Evolutionary conservation across 208 protist species (phyloP).

Genomic region (Vickermania spadyakhi): DNA sequence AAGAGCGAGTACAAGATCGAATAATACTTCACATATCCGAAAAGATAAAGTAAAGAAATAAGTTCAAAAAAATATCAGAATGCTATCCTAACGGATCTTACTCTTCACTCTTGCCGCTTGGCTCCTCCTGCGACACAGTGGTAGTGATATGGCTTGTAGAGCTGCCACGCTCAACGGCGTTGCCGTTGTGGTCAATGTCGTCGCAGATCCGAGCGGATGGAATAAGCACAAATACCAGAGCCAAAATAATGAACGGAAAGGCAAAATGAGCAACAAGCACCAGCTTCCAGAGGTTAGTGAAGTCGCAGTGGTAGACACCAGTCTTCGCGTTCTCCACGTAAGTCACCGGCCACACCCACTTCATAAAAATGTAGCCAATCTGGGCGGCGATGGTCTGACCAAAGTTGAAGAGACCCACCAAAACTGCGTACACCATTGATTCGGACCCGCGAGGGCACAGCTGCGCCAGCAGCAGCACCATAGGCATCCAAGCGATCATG

Average conservation of each 20-base stretch:
- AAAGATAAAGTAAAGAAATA: too few relatives aligned
- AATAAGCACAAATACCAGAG: constrained; percentile 25
- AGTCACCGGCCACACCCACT: constrained; percentile 26
- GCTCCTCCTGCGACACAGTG: too few relatives aligned
- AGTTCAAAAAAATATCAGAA: too few relatives aligned
- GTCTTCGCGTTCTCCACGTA: background rate
- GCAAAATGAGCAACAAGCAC: constrained; percentile 29
- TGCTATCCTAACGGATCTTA: too few relatives aligned
- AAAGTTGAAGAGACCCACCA: constrained; percentile 71
- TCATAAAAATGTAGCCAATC: constrained; percentile 35
- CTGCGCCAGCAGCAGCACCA: constrained; percentile 56
- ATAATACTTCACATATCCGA: too few relatives aligned
- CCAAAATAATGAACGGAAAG: constrained; percentile 29
- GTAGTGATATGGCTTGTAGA: too few relatives aligned
- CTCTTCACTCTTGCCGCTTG: too few relatives aligned
- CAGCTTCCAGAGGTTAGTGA: constrained; percentile 29
- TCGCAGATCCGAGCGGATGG: constrained; percentile 32
- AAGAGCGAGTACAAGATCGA: too few relatives aligned
- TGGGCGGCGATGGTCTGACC: constrained; percentile 27
- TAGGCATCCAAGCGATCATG: constrained; percentile 69
- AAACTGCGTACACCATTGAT: constrained; percentile 56
- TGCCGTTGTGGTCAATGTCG: constrained; percentile 13
- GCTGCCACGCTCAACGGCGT: constrained; percentile 1
- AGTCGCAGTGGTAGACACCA: constrained; percentile 40
- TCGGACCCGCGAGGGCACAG: constrained; percentile 69